A percentile compares a stretch with the other conserved stretches of the same genome.
Evolutionary conservation across 2,329 filamentous ascomycete genomes (phyloP).

Genomic region (Conoideocrella luteorostrata): DNA sequence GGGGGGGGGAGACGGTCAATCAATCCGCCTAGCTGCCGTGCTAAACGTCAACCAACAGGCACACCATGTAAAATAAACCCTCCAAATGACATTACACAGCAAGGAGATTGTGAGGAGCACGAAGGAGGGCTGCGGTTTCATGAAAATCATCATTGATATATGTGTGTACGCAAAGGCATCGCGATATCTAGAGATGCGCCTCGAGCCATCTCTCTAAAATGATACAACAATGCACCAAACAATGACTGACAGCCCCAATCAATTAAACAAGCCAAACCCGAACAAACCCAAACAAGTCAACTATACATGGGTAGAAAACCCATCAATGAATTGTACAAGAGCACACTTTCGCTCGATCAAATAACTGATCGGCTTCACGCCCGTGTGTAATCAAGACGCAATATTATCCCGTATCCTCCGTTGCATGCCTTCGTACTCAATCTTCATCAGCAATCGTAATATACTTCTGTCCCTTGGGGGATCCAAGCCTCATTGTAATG

Average conservation of each 20-base stretch:
- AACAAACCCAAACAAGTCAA: neutral
- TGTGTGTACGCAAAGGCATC: neutral
- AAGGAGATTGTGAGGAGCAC: too few species aligned
- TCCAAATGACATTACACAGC: too few species aligned
- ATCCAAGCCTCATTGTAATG: slow-evolving; percentile 11
- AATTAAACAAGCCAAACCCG: too few species aligned
- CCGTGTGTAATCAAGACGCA: slow-evolving; percentile 11
- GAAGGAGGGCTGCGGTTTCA: neutral
- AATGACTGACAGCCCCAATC: neutral
- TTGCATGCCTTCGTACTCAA: slow-evolving; percentile 22
- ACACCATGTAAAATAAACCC: too few species aligned
- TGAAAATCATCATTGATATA: neutral
- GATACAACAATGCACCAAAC: neutral
- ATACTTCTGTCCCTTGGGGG: slow-evolving; percentile 13
- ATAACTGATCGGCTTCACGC: neutral
- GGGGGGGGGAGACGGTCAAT: too few species aligned
- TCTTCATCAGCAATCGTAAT: slow-evolving; percentile 24
- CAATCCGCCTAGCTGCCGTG: too few species aligned
- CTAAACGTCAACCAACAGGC: too few species aligned
- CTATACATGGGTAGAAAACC: slow-evolving; percentile 1
- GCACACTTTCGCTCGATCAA: slow-evolving; percentile 3
- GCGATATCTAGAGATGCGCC: neutral
- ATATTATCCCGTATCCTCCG: slow-evolving; percentile 13
- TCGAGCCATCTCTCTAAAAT: neutral
- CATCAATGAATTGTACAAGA: neutral